These are phyloP conservation scores for Fusarium transvaalense DNA, from an alignment of 2,329 filamentous ascomycete genomes.

Conservation along the genomic window DNA sequence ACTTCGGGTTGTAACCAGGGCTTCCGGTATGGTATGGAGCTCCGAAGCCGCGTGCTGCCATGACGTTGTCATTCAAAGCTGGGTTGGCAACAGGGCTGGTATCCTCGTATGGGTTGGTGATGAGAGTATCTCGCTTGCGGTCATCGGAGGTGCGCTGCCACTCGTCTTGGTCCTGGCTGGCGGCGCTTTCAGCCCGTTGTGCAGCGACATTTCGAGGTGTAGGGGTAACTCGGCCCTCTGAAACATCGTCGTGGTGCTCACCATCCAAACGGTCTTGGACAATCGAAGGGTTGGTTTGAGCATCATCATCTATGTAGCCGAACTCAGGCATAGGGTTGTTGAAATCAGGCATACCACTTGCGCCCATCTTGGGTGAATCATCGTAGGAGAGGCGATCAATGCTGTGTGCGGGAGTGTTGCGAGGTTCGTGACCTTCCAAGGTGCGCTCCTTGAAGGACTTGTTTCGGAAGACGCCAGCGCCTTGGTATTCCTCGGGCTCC, in stretches of 20 bases:
- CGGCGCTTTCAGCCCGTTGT: constrained; percentile 52
- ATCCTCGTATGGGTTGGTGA: constrained; percentile 76
- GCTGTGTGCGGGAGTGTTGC: constrained; percentile 69
- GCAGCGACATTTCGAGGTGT: constrained; percentile 50
- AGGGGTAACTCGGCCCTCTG: constrained; percentile 69
- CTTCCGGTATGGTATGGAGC: constrained; percentile 66
- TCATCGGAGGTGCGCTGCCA: constrained; percentile 73
- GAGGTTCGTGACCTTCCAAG: constrained; percentile 66
- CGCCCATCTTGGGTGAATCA: constrained; percentile 69
- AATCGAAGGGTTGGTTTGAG: constrained; percentile 87
- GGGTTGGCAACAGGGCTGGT: constrained; percentile 72
- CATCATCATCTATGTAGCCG: constrained; percentile 75
- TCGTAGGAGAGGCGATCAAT: constrained; percentile 68
- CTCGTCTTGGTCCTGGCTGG: constrained; percentile 71
- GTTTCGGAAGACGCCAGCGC: constrained; percentile 68
- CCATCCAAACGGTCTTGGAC: constrained; percentile 79
- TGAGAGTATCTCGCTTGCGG: constrained; percentile 73
- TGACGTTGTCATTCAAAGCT: constrained; percentile 63
- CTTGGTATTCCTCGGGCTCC: constrained; percentile 56
- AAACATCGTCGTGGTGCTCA: constrained; percentile 57
- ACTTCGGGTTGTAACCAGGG: constrained; percentile 70
- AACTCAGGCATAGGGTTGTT: constrained; percentile 82
- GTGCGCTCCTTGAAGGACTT: constrained; percentile 76
- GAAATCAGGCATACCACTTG: constrained; percentile 76
- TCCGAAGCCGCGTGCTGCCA: constrained; percentile 58